Evolutionary conservation across 129 eudicot species (phyloP), one percentile per base, ranked within the genome.

Genomic region (Chrysanthemum seticuspe): DNA sequence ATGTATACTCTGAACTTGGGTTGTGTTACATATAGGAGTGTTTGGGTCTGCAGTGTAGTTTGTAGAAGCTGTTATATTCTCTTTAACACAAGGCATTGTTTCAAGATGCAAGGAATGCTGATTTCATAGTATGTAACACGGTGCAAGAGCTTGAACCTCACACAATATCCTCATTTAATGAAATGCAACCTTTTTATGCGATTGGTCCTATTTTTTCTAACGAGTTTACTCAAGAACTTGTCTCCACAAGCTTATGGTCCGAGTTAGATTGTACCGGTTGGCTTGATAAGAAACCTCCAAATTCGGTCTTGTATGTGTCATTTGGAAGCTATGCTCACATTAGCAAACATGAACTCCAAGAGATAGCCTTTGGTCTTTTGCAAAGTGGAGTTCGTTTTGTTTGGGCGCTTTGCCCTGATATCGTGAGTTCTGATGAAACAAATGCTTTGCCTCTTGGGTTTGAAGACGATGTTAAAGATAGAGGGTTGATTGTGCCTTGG

Each of bases 281-380:
- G 98, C 91, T 92, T 53, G 72, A 89, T 76, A 50, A 27, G 2
- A 82, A 72, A 83, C 88, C 96, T 31, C 52, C 64, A 6, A 78
- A 83, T 2, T 87, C 96, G 0, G 98, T 92, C 54, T 65, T 92
- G 74, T 92, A 92, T 69, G 86, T 92, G 40, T 92, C 95, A 1
- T 87, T 87, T 68, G 98, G 98, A 5, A 92, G 98, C 83, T 84
- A 87, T 68, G 98, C 91, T 19, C 96, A 84, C 71, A 81, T 79
- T 16, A 84, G 75, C 67, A 89, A 87, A 67, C 80, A 89, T 51
- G 88, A 77, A 58, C 73, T 90, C 3, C 67, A 56, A 61, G 91
- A 83, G 80, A 85, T 91, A 40, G 91, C 88, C 13, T 67, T 72
- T 48, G 94, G 94, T 75, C 83, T 88, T 2, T 50, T 80, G 27